Conservation (phyloP, 768 basidiomycete genomes). For the Lactarius vividus region DNA sequence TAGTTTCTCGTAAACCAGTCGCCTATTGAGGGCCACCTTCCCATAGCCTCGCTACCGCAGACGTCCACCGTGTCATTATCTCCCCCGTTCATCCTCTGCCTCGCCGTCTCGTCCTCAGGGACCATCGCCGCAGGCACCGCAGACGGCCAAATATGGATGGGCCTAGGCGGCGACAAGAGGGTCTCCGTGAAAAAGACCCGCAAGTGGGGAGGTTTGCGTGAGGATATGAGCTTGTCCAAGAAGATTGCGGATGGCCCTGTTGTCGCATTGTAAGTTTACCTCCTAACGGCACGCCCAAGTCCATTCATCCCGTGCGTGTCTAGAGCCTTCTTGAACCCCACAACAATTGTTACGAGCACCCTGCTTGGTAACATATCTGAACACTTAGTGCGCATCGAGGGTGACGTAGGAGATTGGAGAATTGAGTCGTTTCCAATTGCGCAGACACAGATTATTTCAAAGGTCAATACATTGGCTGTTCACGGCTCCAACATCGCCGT, state of each 20-base stretch:
- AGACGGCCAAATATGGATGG: constrained; percentile 70
- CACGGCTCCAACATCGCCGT: constrained; percentile 50
- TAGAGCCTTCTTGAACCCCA: constrained; percentile 41
- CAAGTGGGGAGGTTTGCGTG: constrained; percentile 71
- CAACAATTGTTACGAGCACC: constrained; percentile 53
- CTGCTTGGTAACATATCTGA: constrained; percentile 57
- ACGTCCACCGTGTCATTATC: constrained; percentile 56
- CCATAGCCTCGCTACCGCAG: constrained; percentile 40
- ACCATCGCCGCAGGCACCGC: constrained; percentile 70
- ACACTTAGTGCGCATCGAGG: constrained; percentile 45
- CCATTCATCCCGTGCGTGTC: neutral
- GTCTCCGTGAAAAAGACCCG: constrained; percentile 45
- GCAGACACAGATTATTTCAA: constrained; percentile 46
- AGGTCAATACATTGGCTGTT: constrained; percentile 62
- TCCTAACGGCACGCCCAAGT: neutral
- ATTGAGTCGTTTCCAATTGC: constrained; percentile 47
- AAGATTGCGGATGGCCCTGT: constrained; percentile 72
- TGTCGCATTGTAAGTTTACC: constrained; percentile 55
- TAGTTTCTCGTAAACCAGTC: constrained; percentile 13
- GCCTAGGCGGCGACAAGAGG: constrained; percentile 62
- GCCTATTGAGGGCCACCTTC: constrained; percentile 16
- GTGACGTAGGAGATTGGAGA: constrained; percentile 38
- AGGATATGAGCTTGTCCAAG: constrained; percentile 42
- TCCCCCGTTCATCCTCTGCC: constrained; percentile 70
- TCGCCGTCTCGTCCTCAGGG: constrained; percentile 56